Conservation (phyloP, 2,329 filamentous ascomycete species). For the Colletotrichum sp. region DNA sequence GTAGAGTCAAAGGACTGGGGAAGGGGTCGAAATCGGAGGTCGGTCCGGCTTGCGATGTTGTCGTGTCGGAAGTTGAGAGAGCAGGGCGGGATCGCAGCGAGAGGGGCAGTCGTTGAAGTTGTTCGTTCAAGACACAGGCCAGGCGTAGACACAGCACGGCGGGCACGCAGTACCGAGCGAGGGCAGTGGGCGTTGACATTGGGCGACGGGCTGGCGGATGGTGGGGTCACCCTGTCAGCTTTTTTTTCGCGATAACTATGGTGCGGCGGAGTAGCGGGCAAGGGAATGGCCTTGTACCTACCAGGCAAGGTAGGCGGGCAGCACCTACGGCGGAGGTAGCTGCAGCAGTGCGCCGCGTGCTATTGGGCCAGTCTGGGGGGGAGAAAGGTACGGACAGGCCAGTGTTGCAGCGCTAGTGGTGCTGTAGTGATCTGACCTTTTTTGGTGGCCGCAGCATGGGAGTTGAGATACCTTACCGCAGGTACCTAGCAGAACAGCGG, state of each 20-base stretch:
- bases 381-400: background rate
- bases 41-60: background rate
- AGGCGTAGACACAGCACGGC: background rate
- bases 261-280: conserved; percentile 19
- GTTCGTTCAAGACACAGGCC: background rate
- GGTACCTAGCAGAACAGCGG: background rate
- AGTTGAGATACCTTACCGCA: background rate
- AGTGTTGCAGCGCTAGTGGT: background rate
- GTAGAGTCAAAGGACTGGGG: conserved; percentile 15
- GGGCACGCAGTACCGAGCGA: background rate
- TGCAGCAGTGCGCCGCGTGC: background rate
- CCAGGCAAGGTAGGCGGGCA: background rate
- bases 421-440: background rate
- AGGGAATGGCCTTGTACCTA: background rate
- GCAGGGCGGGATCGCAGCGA: background rate
- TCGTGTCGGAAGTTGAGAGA: background rate
- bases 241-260: conserved; percentile 24
- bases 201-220: conserved; percentile 14
- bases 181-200: conserved; percentile 12
- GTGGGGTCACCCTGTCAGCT: conserved; percentile 23
- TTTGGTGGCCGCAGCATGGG: background rate
- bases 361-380: background rate
- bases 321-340: background rate
- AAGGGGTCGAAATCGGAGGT: conserved; percentile 6
- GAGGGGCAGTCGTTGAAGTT: conserved; percentile 20